phyloP scores from a whole-genome alignment of 2,329 filamentous ascomycete genomes.

The Monilinia fructicola region DNA sequence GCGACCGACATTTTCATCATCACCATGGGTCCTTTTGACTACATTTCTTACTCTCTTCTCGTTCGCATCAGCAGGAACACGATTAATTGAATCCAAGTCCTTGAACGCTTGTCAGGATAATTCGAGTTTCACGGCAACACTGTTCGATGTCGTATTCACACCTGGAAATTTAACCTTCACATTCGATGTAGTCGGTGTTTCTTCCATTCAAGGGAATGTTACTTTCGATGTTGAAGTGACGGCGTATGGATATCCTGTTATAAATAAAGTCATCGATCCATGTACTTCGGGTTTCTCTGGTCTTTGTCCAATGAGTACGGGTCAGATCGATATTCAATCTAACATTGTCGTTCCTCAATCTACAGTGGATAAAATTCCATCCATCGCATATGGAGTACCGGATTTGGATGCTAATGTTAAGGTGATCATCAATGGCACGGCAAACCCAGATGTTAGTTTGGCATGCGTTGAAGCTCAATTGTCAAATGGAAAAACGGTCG shows the following conservation, averaged over 20 bases:
- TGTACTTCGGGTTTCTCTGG: constrained; percentile 67
- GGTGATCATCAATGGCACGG: constrained; percentile 74
- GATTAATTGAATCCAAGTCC: constrained; percentile 69
- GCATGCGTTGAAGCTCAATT: constrained; percentile 86
- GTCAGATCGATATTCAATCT: constrained; percentile 74
- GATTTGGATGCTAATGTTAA: constrained; percentile 85
- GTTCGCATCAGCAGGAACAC: constrained; percentile 31
- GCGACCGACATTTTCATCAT: constrained; percentile 34
- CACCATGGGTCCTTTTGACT: constrained; percentile 36
- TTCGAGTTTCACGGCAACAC: constrained; percentile 80
- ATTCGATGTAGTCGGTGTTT: constrained; percentile 77
- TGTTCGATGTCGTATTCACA: constrained; percentile 83
- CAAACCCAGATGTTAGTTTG: constrained; percentile 57
- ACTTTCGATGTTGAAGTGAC: constrained; percentile 72
- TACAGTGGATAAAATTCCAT: constrained; percentile 67
- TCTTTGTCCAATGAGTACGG: constrained; percentile 88
- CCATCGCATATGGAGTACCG: constrained; percentile 84
- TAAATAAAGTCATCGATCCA: constrained; percentile 69
- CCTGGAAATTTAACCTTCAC: constrained; percentile 70
- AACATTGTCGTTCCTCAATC: constrained; percentile 59
- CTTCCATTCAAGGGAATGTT: constrained; percentile 80
- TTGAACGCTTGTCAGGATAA: constrained; percentile 82
- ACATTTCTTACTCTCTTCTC: constrained; percentile 37
- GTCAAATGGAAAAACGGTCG: constrained; percentile 89
- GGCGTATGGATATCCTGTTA: constrained; percentile 77